Conservation (phyloP, 805 yeast species). For the Wickerhamiella bombiphila region DNA sequence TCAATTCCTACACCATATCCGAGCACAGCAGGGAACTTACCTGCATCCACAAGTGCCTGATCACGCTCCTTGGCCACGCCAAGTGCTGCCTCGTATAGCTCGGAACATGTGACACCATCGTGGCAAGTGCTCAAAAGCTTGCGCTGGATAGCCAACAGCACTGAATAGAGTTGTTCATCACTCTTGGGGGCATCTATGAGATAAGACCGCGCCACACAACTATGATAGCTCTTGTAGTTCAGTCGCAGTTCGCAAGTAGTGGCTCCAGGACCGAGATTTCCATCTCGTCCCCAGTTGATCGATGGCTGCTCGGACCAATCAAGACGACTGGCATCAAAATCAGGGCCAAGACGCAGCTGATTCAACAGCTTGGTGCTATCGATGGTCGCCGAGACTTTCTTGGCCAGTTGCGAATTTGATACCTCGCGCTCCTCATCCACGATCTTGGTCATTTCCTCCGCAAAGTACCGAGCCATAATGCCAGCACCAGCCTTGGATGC, state of each 20-base stretch:
- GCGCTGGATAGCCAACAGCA: constrained; percentile 53
- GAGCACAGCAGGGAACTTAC: constrained; percentile 56
- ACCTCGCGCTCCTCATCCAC: constrained; percentile 77
- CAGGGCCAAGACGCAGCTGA: constrained; percentile 41
- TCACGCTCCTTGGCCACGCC: constrained; percentile 43
- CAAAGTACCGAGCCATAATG: constrained; percentile 58
- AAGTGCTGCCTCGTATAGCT: constrained; percentile 50
- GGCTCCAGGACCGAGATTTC: constrained; percentile 60
- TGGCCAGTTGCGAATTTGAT: constrained; percentile 57
- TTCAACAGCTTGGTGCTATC: constrained; percentile 64
- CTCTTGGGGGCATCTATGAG: constrained; percentile 76
- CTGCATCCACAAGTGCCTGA: constrained; percentile 40
- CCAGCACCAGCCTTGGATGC: constrained; percentile 70
- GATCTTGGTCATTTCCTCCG: constrained; percentile 73
- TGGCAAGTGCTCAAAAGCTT: constrained; percentile 47
- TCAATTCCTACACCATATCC: constrained; percentile 88
- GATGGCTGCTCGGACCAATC: constrained; percentile 96
- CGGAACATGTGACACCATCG: constrained; percentile 53
- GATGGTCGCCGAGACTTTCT: constrained; percentile 63
- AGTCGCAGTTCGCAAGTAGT: constrained; percentile 74
- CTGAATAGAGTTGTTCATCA: constrained; percentile 66
- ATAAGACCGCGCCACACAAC: constrained; percentile 76
- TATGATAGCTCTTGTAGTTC: constrained; percentile 77
- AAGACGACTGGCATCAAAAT: constrained; percentile 57
- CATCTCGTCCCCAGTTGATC: constrained; percentile 32